Base-by-base conservation (phyloP, 768 basidiomycete species). In the Chlorophyllum brunneum region DNA sequence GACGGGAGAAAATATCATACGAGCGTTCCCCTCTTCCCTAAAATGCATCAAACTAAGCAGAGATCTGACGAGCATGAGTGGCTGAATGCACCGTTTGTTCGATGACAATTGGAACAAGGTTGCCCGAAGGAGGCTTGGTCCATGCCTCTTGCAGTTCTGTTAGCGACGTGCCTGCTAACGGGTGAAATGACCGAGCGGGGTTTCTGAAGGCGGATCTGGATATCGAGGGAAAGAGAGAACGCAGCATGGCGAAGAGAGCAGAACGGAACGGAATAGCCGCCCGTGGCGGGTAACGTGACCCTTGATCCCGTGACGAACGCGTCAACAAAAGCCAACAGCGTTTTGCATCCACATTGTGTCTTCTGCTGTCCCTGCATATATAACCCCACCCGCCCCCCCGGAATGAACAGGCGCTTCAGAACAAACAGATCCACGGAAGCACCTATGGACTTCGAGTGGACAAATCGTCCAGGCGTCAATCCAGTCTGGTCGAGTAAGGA, bases 1-100 rank as follows among this genome's bases (percentile, higher is more conserved):
- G 77, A 18, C 95, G 82, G 31, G 95, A 98, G 70, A 93, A 98
- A 51, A 98, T 97, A 64, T 98, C 95, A 71, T 97, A 95, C 23
- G 89, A 91, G 31, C 91, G 78, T 68, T 92, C 92, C 10, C 91
- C 90, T 61, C 91, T 79, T 40, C 87, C 88, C 88, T 91, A 58
- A 46, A 45, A 52, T n/a, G 23, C 30, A 29, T 34, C 29, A 34
- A 51, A 13, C 33, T 41, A 37, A 27, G 49, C 26, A 22, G 27
- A 2, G 26, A 15, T n/a, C n/a, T 31, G 40, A 8, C 18, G 39
- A n/a, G n/a, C n/a, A n/a, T n/a, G n/a, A n/a, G 29, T 29, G 36
- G 31, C 36, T 51, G 29, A n/a, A 39, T 36, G n/a, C n/a, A 92
- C 91, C 20, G 92, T 94, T 67, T 94, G 92, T 62, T 95, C 92